Base-by-base conservation (phyloP, 371 early-diverging fungal genomes). In the Actinomortierella ambigua region DNA sequence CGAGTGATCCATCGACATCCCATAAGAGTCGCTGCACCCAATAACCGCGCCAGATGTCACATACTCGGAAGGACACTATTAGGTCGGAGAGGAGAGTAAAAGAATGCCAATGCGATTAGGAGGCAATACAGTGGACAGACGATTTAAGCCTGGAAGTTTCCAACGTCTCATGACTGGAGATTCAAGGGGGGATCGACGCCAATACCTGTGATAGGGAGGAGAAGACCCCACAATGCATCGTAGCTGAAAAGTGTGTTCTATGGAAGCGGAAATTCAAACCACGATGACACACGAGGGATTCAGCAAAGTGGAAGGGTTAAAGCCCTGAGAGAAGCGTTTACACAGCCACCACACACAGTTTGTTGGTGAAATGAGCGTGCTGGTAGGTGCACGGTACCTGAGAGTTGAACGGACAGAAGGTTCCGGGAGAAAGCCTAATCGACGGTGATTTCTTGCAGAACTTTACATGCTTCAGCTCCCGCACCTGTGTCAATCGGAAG, bases 381-480 rank as follows among this genome's bases (percentile, higher is more conserved):
- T n/a, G n/a, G n/a, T n/a, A n/a, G n/a, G n/a, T n/a, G n/a, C n/a
- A 1, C 9, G 18, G n/a, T 53, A 53, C 53, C 41, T 53, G 53
- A 9, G 53, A 53, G 40, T 53, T 53, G 22, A 53, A 53, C 13
- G 53, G 53, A 40, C 53, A 53, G 53, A 53, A 53, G 5, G 53
- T 20, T 40, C 53, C 53, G 14, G 53, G 53, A 9, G 40, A 41
- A 3, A 53, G 41, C 15, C 40, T 39, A 24, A 53, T 22, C 18
- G 53, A 34, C 15, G 53, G 53, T 11, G 53, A 53, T 53, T 53
- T 53, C 40, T 53, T 53, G 53, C 53, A 53, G 41, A 53, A 53
- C 20, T 41, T 53, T 53, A 23, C 40, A 39, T 40, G 15, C 20
- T 53, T 53, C 41, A 53, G 41, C 41, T 53, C 53, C 53, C 41